These are phyloP conservation scores for Penicillium nucicola DNA, from an alignment of 495 filamentous ascomycete genomes.

Conservation along the genomic window DNA sequence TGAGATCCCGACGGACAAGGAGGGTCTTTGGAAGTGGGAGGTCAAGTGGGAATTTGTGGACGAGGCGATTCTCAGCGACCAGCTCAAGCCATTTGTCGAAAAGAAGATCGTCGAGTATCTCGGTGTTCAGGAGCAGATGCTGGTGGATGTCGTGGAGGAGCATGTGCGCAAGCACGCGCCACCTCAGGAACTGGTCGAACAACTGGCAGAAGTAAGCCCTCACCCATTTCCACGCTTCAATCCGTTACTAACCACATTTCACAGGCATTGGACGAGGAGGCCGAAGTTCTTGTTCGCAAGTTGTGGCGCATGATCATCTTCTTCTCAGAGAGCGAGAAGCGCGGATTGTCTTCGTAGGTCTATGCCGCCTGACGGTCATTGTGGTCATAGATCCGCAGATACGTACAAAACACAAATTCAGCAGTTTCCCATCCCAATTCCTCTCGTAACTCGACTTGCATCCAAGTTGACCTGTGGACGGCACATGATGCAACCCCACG, in stretches of 20 bases:
- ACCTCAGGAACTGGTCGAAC: slow-evolving; percentile 78
- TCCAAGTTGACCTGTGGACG: too few relatives aligned
- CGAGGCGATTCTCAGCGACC: slow-evolving; percentile 75
- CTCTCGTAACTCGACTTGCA: background rate
- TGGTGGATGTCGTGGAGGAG: slow-evolving; percentile 89
- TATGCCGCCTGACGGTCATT: background rate
- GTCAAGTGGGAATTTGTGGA: slow-evolving; percentile 96
- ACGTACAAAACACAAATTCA: too few relatives aligned
- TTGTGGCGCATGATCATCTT: slow-evolving; percentile 99
- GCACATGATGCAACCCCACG: background rate
- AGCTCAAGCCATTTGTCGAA: slow-evolving; percentile 92
- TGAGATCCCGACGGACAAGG: slow-evolving; percentile 85
- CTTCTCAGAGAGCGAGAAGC: slow-evolving; percentile 93
- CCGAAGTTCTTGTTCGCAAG: slow-evolving; percentile 90
- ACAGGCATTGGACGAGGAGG: slow-evolving; percentile 90
- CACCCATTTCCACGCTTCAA: slow-evolving; percentile 3
- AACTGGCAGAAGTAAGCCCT: slow-evolving; percentile 74
- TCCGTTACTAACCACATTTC: slow-evolving; percentile 29
- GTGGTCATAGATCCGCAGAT: background rate
- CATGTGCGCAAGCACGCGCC: slow-evolving; percentile 74
- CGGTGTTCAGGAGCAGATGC: slow-evolving; percentile 92
- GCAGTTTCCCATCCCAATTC: background rate
- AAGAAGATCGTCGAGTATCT: slow-evolving; percentile 97
- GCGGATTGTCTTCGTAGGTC: slow-evolving; percentile 67
- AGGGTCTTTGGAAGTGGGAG: slow-evolving; percentile 86